A percentile compares a stretch with the other conserved stretches of the same genome.
These are phyloP conservation scores for Boletus subparvulus DNA, from an alignment of 768 basidiomycete species.

Conservation along the genomic window DNA sequence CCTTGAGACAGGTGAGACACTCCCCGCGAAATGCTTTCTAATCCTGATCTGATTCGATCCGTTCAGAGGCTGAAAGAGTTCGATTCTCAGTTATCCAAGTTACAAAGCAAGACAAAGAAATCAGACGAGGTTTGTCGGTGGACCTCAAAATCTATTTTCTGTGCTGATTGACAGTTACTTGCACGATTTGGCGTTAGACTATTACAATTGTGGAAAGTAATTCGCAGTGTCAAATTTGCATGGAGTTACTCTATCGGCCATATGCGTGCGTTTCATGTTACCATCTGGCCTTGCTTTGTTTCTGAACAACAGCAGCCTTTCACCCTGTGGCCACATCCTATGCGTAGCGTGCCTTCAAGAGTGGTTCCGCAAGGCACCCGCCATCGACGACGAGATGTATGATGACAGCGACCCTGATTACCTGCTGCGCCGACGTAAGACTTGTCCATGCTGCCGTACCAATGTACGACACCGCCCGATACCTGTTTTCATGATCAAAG, in stretches of 20 bases:
- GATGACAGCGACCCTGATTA: conserved; percentile 43
- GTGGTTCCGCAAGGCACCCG: conserved; percentile 74
- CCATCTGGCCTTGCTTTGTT: background rate
- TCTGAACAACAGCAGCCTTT: conserved; percentile 43
- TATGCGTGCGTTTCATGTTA: conserved; percentile 52
- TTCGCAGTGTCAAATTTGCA: conserved; percentile 75
- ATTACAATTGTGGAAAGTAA: conserved; percentile 56
- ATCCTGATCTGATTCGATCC: conserved; percentile 1
- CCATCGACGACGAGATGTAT: conserved; percentile 44
- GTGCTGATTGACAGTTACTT: background rate
- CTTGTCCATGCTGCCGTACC: conserved; percentile 72
- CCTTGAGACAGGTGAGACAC: conserved; percentile 38
- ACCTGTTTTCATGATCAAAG: conserved; percentile 68
- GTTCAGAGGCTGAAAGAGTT: conserved; percentile 46
- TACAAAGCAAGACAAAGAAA: conserved; percentile 49
- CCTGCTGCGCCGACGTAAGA: conserved; percentile 59
- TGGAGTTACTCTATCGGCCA: conserved; percentile 64
- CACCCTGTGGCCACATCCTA: conserved; percentile 79
- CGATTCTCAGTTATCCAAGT: conserved; percentile 42
- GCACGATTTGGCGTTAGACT: conserved; percentile 37
- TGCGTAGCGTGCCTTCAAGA: conserved; percentile 70
- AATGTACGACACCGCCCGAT: conserved; percentile 57
- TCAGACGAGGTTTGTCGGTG: conserved; percentile 52
- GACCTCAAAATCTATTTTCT: background rate
- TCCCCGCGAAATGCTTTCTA: background rate